Conservation (phyloP, 257 asterid genomes). For the Ballota nigra region DNA sequence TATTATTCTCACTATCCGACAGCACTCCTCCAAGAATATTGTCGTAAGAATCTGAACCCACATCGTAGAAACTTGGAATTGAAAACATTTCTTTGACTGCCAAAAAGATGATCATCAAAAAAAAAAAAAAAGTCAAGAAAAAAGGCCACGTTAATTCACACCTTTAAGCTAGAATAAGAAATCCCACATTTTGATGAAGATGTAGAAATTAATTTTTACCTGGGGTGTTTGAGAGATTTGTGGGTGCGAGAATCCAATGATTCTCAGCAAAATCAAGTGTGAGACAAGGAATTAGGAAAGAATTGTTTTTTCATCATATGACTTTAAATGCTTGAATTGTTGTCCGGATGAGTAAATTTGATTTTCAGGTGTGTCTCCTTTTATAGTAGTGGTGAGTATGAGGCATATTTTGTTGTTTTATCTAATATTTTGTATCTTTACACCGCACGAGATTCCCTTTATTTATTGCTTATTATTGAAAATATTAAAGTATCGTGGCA, state of each 20-base stretch:
- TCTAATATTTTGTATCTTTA: neutral
- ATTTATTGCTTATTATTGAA: neutral
- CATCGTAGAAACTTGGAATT: conserved; percentile 47
- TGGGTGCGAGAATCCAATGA: conserved; percentile 20
- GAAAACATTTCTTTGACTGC: conserved; percentile 48
- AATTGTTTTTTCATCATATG: conserved; percentile 1
- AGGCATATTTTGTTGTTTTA: neutral
- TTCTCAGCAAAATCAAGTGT: conserved; percentile 29
- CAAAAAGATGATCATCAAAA: no score
- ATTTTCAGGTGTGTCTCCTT: conserved; percentile 28
- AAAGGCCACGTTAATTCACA: neutral
- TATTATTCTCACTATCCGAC: conserved; percentile 27
- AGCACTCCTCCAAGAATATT: conserved; percentile 36
- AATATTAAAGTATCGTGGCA: neutral
- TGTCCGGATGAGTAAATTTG: conserved; percentile 22
- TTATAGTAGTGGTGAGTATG: conserved; percentile 25
- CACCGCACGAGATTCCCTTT: neutral
- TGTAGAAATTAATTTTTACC: neutral
- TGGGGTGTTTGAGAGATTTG: neutral
- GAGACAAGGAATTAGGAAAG: conserved; percentile 20
- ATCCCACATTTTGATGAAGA: neutral
- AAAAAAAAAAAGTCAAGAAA: neutral
- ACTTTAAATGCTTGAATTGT: neutral
- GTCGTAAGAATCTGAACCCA: conserved; percentile 51
- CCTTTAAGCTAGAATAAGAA: neutral